Evolutionary conservation across 2,329 filamentous ascomycete species (phyloP).

Genomic region (Paradendryphiella salina): DNA sequence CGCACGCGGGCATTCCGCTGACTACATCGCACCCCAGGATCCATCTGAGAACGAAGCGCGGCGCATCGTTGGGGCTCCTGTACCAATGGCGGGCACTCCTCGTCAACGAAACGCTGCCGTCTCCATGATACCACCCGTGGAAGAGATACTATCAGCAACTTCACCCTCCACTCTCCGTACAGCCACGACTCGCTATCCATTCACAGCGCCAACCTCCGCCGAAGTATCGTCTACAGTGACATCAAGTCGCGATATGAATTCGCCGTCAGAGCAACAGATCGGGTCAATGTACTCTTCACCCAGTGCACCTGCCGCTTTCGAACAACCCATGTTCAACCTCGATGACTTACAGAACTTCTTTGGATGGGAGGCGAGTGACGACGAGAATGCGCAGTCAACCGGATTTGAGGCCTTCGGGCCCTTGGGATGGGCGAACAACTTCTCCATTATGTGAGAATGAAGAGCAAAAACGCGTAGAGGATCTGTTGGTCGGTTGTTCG

Average conservation of each 20-base stretch:
- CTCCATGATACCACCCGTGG: conserved; percentile 22
- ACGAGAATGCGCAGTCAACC: conserved; percentile 33
- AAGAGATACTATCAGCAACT: conserved; percentile 13
- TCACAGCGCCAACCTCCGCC: conserved; percentile 11
- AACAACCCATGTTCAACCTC: conserved; percentile 39
- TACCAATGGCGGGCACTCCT: conserved; percentile 15
- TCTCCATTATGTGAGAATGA: conserved; percentile 27
- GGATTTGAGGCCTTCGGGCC: conserved; percentile 38
- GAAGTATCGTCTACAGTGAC: conserved; percentile 9
- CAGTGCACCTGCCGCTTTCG: conserved; percentile 15
- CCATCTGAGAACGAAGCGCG: conserved; percentile 33
- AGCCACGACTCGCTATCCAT: conserved; percentile 15
- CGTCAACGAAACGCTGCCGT: conserved; percentile 12
- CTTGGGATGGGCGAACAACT: conserved; percentile 38
- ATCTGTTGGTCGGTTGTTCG: too few relatives aligned
- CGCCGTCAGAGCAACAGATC: conserved; percentile 14
- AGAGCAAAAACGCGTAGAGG: too few relatives aligned
- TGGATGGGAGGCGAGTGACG: conserved; percentile 33
- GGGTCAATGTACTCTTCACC: conserved; percentile 16
- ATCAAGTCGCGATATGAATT: conserved; percentile 6
- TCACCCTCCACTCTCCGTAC: conserved; percentile 18
- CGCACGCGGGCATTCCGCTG: conserved; percentile 30
- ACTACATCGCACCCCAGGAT: conserved; percentile 39
- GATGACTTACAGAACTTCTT: conserved; percentile 42
- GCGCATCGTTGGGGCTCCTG: conserved; percentile 28